A percentile compares a stretch with the other conserved stretches of the same genome.
Evolutionary conservation across 2,329 filamentous ascomycete genomes (phyloP).

Genomic region (Monosporascus sp.): DNA sequence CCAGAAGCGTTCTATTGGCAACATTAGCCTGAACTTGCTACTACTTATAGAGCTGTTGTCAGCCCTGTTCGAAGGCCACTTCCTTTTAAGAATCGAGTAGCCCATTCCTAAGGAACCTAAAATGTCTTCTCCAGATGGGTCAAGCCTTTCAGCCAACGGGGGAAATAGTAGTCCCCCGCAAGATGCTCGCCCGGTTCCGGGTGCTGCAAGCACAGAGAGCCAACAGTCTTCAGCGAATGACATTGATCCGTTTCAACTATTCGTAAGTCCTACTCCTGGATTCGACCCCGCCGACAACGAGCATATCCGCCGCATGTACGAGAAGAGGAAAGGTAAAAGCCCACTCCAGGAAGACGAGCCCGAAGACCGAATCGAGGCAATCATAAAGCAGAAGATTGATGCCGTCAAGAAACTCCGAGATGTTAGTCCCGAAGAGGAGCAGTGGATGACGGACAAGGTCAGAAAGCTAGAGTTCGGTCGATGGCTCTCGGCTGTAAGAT

Average conservation of each 20-base stretch:
- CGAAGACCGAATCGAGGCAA: slow-evolving; percentile 13
- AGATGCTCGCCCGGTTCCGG: too few relatives aligned
- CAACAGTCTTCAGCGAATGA: background rate
- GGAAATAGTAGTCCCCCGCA: too few relatives aligned
- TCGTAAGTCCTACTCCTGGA: background rate
- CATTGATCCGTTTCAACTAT: background rate
- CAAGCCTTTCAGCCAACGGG: too few relatives aligned
- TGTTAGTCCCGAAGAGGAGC: slow-evolving; percentile 7
- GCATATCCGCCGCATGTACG: slow-evolving; percentile 1
- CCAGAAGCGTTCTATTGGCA: too few relatives aligned
- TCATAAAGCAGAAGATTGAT: slow-evolving; percentile 4
- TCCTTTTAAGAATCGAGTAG: too few relatives aligned
- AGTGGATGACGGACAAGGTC: slow-evolving; percentile 7
- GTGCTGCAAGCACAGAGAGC: background rate
- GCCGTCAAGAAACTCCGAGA: slow-evolving; percentile 5
- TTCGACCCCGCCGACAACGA: slow-evolving; percentile 8
- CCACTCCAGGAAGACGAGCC: background rate
- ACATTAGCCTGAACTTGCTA: too few relatives aligned
- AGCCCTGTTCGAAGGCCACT: too few relatives aligned
- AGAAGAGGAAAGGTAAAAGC: background rate
- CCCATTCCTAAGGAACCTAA: too few relatives aligned
- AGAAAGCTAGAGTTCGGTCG: slow-evolving; percentile 5
- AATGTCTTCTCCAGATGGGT: too few relatives aligned
- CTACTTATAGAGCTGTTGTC: too few relatives aligned
- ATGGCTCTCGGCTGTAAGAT: slow-evolving; percentile 15